Percentiles rank a stretch among this genome's conserved stretches.
Conservation (phyloP, 768 basidiomycete species). For the Nidula microcarpa region DNA sequence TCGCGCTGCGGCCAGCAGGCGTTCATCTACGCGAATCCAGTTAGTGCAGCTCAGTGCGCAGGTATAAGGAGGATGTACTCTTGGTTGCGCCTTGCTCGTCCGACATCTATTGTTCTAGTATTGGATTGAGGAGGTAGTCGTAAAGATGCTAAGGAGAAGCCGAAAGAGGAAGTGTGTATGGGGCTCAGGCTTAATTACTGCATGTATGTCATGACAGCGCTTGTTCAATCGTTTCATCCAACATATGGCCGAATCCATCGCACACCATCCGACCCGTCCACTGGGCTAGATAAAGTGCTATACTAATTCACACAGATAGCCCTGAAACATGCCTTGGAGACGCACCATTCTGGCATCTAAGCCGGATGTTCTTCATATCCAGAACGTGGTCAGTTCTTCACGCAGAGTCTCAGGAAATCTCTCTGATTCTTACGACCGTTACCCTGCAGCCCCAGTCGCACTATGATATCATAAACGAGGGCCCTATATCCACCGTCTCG, state of each 20-base stretch:
- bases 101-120: background rate
- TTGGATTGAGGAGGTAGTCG: background rate
- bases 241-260: too few relatives aligned
- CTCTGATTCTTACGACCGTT: too few relatives aligned
- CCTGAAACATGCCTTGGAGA: conserved; percentile 1
- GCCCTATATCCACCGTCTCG: conserved; percentile 39
- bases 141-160: background rate
- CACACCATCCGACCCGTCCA: too few relatives aligned
- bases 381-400: background rate
- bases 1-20: conserved; percentile 70
- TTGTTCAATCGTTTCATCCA: too few relatives aligned
- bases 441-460: conserved; percentile 23
- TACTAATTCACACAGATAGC: too few relatives aligned
- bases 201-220: too few relatives aligned
- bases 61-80: conserved; percentile 17
- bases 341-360: background rate
- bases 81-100: conserved; percentile 19
- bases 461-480: conserved; percentile 39
- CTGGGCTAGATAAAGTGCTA: too few relatives aligned
- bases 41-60: background rate
- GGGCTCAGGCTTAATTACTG: too few relatives aligned
- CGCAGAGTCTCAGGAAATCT: too few relatives aligned
- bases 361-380: conserved; percentile 3
- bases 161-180: background rate
- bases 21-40: conserved; percentile 57